Percentiles rank a stretch among this genome's conserved stretches.
phyloP scores from a whole-genome alignment of 2,329 filamentous ascomycete genomes.

The Aspergillus sp. region DNA sequence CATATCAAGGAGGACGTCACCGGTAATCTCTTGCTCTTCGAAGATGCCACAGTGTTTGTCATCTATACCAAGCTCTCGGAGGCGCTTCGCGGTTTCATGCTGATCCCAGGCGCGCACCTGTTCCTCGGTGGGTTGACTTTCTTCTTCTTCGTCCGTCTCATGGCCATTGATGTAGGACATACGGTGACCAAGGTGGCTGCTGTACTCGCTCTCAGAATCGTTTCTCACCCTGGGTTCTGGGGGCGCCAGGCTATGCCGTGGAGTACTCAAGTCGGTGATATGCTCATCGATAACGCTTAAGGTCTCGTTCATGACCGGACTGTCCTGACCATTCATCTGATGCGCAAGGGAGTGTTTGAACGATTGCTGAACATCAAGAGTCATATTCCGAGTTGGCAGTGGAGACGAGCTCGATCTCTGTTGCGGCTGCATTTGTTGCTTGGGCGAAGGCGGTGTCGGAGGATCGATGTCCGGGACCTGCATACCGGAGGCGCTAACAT shows the following conservation, averaged over 20 bases:
- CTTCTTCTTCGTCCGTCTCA: constrained; percentile 90
- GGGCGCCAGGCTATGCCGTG: constrained; percentile 46
- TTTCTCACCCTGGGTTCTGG: constrained; percentile 52
- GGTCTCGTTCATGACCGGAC: constrained; percentile 86
- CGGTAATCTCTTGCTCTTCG: constrained; percentile 88
- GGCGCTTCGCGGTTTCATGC: constrained; percentile 76
- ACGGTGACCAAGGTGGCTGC: constrained; percentile 66
- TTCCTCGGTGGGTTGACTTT: constrained; percentile 57
- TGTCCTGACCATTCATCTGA: constrained; percentile 51
- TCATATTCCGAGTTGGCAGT: constrained; percentile 27
- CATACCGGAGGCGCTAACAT: constrained; percentile 28
- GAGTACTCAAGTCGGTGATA: constrained; percentile 74
- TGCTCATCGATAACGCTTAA: constrained; percentile 95
- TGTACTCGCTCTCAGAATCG: constrained; percentile 87
- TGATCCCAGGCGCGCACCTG: constrained; percentile 78
- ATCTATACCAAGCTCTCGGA: constrained; percentile 80
- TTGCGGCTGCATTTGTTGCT: constrained; percentile 15
- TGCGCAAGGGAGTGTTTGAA: constrained; percentile 43
- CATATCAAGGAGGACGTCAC: constrained; percentile 88
- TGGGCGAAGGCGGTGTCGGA: constrained; percentile 13
- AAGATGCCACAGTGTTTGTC: constrained; percentile 90
- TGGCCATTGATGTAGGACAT: constrained; percentile 89
- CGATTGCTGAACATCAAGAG: constrained; percentile 36
- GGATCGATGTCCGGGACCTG: constrained; percentile 15
- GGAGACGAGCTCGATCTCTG: constrained; percentile 30